Percentiles rank a stretch among this genome's conserved stretches.
Conservation (phyloP, 768 basidiomycete species). For the Botryobasidium botryosum region DNA sequence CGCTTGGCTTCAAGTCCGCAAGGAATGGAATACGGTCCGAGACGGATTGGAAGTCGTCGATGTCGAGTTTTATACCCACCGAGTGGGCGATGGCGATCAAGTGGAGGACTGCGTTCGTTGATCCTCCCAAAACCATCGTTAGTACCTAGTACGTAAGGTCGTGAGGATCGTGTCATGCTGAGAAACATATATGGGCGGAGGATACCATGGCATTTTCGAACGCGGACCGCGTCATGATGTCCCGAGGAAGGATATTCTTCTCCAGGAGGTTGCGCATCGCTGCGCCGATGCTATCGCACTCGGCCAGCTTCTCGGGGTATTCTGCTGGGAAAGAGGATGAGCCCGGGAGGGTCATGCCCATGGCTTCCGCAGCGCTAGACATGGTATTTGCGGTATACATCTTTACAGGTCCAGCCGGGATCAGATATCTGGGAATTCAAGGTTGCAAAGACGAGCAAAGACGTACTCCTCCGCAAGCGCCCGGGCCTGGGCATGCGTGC, state of each 20-base stretch:
- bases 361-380: slow-evolving; percentile 85
- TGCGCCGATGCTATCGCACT: slow-evolving; percentile 64
- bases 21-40: slow-evolving; percentile 89
- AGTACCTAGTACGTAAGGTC: slow-evolving; percentile 42
- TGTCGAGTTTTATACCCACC: slow-evolving; percentile 69
- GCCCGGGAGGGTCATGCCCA: slow-evolving; percentile 93
- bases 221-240: slow-evolving; percentile 93
- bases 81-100: slow-evolving; percentile 94
- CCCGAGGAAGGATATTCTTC: slow-evolving; percentile 79
- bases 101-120: slow-evolving; percentile 94
- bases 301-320: slow-evolving; percentile 70
- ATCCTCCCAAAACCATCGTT: slow-evolving; percentile 94
- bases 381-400: slow-evolving; percentile 99
- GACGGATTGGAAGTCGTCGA: slow-evolving; percentile 89
- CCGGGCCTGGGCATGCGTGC: slow-evolving; percentile 92
- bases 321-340: slow-evolving; percentile 96
- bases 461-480: slow-evolving; percentile 92
- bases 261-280: slow-evolving; percentile 79
- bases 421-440: slow-evolving; percentile 4
- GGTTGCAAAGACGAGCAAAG: no score
- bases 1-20: slow-evolving; percentile 91
- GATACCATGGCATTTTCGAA: slow-evolving; percentile 95
- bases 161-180: background rate
- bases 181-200: background rate
- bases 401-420: slow-evolving; percentile 24